phyloP scores from a whole-genome alignment of 192 early-diverging fungal species.

The Entomortierella lignicola region DNA sequence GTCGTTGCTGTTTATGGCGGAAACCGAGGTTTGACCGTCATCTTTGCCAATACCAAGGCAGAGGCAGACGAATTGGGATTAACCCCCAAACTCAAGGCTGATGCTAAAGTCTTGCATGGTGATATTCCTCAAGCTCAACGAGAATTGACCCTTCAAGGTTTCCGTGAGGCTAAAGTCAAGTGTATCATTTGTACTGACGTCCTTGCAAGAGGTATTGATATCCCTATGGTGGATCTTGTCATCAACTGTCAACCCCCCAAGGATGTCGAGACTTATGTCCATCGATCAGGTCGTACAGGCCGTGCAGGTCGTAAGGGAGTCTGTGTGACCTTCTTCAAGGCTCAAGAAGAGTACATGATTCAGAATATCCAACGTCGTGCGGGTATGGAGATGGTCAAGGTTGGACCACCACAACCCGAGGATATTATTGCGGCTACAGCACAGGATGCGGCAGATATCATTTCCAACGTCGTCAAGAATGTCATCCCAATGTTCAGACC shows the following conservation, averaged over 20 bases:
- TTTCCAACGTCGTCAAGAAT: slow-evolving; percentile 75
- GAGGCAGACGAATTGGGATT: slow-evolving; percentile 85
- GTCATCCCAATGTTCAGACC: slow-evolving; percentile 84
- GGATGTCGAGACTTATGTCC: slow-evolving; percentile 95
- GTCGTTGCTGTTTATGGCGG: slow-evolving; percentile 92
- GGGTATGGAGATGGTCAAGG: slow-evolving; percentile 83
- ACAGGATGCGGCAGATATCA: slow-evolving; percentile 75
- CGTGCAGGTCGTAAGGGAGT: slow-evolving; percentile 89
- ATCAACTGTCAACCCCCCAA: slow-evolving; percentile 96
- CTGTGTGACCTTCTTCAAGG: slow-evolving; percentile 95
- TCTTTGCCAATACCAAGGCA: slow-evolving; percentile 96
- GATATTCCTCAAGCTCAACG: slow-evolving; percentile 84
- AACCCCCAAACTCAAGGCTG: slow-evolving; percentile 79
- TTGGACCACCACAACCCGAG: slow-evolving; percentile 88
- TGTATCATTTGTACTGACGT: slow-evolving; percentile 96
- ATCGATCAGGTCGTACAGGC: slow-evolving; percentile 94
- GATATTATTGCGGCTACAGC: slow-evolving; percentile 90
- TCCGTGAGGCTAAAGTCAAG: slow-evolving; percentile 86
- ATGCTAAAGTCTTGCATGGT: slow-evolving; percentile 86
- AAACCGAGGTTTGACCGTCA: slow-evolving; percentile 81
- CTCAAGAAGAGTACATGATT: slow-evolving; percentile 85
- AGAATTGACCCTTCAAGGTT: slow-evolving; percentile 84
- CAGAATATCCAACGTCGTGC: slow-evolving; percentile 80
- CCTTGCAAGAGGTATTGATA: slow-evolving; percentile 93
- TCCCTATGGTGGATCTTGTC: slow-evolving; percentile 96